Percentiles rank a stretch among this genome's conserved stretches.
Evolutionary conservation across 2,329 filamentous ascomycete genomes (phyloP).

Genomic region (Alternaria consortialis): DNA sequence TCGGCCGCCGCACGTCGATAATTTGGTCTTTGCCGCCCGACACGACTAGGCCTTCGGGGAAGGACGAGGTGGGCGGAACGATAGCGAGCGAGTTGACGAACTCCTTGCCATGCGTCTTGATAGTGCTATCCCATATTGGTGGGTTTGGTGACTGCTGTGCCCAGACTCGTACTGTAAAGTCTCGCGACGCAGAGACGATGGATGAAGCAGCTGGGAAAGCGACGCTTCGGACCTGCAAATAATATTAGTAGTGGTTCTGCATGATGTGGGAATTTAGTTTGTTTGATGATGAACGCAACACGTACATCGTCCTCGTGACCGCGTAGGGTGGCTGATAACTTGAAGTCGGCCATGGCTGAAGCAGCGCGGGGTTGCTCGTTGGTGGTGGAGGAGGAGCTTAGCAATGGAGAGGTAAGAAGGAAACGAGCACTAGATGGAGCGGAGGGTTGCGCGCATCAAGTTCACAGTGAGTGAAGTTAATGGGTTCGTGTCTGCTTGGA

Average conservation of each 20-base stretch:
- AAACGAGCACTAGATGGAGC: slow-evolving; percentile 12
- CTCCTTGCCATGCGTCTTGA: slow-evolving; percentile 79
- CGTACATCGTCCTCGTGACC: slow-evolving; percentile 93
- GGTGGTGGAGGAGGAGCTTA: slow-evolving; percentile 6
- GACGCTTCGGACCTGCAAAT: slow-evolving; percentile 80
- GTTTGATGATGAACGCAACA: background rate
- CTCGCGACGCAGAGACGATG: slow-evolving; percentile 86
- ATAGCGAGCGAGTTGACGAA: slow-evolving; percentile 90
- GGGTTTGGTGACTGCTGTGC: slow-evolving; percentile 71
- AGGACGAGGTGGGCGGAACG: slow-evolving; percentile 71
- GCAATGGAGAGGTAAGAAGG: slow-evolving; percentile 22
- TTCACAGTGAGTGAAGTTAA: background rate
- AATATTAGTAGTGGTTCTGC: background rate
- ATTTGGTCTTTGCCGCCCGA: slow-evolving; percentile 92
- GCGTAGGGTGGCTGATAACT: slow-evolving; percentile 86
- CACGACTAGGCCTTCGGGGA: slow-evolving; percentile 81
- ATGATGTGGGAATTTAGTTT: no score
- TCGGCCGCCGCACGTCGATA: slow-evolving; percentile 84
- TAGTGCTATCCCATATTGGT: slow-evolving; percentile 77
- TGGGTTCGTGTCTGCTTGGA: background rate
- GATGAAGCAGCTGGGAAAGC: slow-evolving; percentile 76
- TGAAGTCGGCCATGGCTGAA: slow-evolving; percentile 78
- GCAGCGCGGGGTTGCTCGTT: slow-evolving; percentile 35
- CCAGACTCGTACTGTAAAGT: slow-evolving; percentile 91
- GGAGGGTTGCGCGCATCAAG: slow-evolving; percentile 17